Base-by-base conservation (phyloP, 108 stramenopile genomes). In the Bacterosira constricta region DNA sequence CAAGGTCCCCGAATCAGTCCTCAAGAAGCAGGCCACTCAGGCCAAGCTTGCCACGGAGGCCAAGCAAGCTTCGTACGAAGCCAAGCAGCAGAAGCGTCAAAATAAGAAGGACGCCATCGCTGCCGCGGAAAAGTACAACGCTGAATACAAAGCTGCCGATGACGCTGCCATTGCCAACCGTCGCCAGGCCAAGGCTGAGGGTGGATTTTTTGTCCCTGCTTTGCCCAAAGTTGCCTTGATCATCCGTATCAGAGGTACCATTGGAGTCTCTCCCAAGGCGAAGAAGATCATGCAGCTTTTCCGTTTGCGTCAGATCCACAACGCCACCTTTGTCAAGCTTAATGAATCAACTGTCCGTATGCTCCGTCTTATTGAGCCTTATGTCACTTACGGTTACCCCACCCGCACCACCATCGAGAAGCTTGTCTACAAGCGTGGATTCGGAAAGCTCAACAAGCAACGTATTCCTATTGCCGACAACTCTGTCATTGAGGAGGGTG, bases 281-380 rank as follows among this genome's bases (percentile, higher is more conserved):
- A 96, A 96, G 94, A 98, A 98, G 93, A 96, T 99, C 70, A 89
- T 99, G 85, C 99, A 97, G 75, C 91, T 99, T 31, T 97, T 99
- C 85, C 97, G 99, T 70, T 93, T 99, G 47, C 97, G 98, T 74
- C 99, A 99, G 90, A 88, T 99, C 83, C 94, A 99, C 98, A 99
- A 99, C 72, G 96, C 94, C 72, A 94, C 96, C 52, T 99, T 99
- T 84, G 98, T 99, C 66, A 94, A 91, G 78, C 89, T 99, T 20
- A 99, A 98, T 87, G 97, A 96, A 78, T 96, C 98, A 54, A 99
- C 99, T 83, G 82, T 97, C 67, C 97, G 98, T 59, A 99, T 99
- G 98, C 94, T 99, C 69, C 95, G 98, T 72, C 85, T 99, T 38
- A 97, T 99, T 62, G 98, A 98, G 79, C 99, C 99, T 18, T 99